These are phyloP conservation scores for Fusarium sp. DNA, from an alignment of 2,329 filamentous ascomycete genomes.

Conservation along the genomic window DNA sequence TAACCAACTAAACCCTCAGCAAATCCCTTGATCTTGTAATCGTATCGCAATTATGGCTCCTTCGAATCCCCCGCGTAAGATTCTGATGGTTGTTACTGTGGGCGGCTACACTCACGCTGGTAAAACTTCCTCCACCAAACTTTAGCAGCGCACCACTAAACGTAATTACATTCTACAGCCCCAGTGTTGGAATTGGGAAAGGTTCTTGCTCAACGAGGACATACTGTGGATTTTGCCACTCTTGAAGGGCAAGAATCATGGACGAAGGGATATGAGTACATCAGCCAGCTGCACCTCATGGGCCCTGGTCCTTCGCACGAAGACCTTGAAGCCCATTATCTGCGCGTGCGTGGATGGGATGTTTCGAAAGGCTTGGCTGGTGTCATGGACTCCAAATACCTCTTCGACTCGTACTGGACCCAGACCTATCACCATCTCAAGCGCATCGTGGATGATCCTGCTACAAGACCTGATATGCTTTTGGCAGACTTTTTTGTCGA, in stretches of 20 bases:
- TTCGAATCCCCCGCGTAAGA: slow-evolving; percentile 31
- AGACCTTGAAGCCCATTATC: slow-evolving; percentile 46
- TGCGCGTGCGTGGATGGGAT: slow-evolving; percentile 47
- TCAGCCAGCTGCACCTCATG: slow-evolving; percentile 45
- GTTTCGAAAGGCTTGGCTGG: slow-evolving; percentile 42
- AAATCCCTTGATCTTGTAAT: not conserved
- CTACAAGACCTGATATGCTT: slow-evolving; percentile 50
- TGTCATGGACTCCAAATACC: slow-evolving; percentile 48
- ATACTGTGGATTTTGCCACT: slow-evolving; percentile 51
- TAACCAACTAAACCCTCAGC: not conserved
- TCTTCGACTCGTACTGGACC: slow-evolving; percentile 51
- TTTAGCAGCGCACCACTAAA: not conserved
- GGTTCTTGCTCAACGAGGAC: slow-evolving; percentile 35
- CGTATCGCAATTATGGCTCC: not conserved
- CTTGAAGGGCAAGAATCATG: slow-evolving; percentile 49
- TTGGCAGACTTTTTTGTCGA: slow-evolving; percentile 56
- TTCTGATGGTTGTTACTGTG: slow-evolving; percentile 47
- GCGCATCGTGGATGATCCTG: slow-evolving; percentile 21
- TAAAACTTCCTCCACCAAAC: not conserved
- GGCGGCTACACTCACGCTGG: slow-evolving; percentile 50
- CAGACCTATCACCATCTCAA: slow-evolving; percentile 35
- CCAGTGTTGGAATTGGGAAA: not conserved
- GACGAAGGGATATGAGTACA: slow-evolving; percentile 45
- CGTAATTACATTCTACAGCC: not conserved
- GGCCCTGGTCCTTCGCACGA: slow-evolving; percentile 43